These are phyloP conservation scores for Centrapalus pauciflorus DNA, from an alignment of 129 eudicot species.

Conservation along the genomic window DNA sequence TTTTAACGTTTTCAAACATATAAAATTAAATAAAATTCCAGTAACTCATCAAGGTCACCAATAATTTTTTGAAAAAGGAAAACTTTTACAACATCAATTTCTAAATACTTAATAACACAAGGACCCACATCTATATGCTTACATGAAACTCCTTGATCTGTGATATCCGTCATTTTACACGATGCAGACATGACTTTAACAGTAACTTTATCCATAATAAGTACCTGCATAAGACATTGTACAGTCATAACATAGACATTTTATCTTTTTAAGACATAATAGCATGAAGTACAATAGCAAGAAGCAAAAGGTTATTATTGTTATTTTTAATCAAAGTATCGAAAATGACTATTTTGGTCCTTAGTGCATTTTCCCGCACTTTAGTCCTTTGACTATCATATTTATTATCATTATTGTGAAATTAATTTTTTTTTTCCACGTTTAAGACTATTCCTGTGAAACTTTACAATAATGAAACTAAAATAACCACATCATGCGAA, in stretches of 20 bases:
- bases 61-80: background rate
- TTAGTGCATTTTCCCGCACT: too few species aligned
- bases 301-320: too few species aligned
- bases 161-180: slow-evolving; percentile 95
- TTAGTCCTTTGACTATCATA: too few species aligned
- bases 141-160: slow-evolving; percentile 93
- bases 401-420: too few species aligned
- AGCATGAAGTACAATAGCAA: slow-evolving; percentile 6
- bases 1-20: background rate
- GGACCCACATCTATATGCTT: slow-evolving; percentile 24
- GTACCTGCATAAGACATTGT: slow-evolving; percentile 46
- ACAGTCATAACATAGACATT: slow-evolving; percentile 2
- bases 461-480: too few species aligned
- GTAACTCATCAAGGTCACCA: background rate
- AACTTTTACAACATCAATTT: slow-evolving; percentile 5
- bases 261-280: background rate
- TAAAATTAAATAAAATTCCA: background rate
- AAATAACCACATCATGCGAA: too few species aligned
- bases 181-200: slow-evolving; percentile 84
- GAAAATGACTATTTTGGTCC: too few species aligned
- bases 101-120: background rate
- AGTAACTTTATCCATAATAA: slow-evolving; percentile 92
- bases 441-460: too few species aligned
- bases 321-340: too few species aligned
- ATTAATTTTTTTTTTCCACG: too few species aligned